A percentile compares a stretch with the other conserved stretches of the same genome.
These are phyloP conservation scores for Carnegiea gigantea DNA, from an alignment of 179 eudicot species.

Conservation along the genomic window DNA sequence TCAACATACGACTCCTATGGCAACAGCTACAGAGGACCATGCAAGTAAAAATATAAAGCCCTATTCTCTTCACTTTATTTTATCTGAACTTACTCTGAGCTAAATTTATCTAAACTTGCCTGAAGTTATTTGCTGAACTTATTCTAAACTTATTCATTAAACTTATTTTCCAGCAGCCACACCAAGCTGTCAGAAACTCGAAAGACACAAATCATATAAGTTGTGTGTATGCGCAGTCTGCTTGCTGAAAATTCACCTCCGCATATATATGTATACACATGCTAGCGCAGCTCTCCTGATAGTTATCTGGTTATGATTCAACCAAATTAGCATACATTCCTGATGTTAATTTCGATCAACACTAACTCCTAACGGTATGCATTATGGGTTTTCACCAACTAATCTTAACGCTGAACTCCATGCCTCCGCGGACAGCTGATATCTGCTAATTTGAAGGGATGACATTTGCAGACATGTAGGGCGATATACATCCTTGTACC, in stretches of 20 bases:
- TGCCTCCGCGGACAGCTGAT: neutral
- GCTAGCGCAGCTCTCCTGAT: neutral
- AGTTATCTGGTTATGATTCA: neutral
- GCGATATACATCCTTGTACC: slow-evolving; percentile 72
- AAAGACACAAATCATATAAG: neutral
- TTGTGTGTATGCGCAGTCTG: neutral
- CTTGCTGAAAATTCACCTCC: neutral
- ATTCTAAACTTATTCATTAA: too few relatives aligned
- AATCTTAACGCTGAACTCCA: neutral
- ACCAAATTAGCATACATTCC: neutral
- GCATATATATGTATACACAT: neutral
- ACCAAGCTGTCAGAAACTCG: neutral
- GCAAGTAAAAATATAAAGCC: too few relatives aligned
- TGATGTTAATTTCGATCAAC: neutral
- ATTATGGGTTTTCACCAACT: neutral
- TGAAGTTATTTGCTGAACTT: too few relatives aligned
- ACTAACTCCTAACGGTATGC: neutral
- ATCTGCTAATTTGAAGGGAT: slow-evolving; percentile 34
- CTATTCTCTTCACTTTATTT: too few relatives aligned
- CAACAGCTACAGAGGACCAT: too few relatives aligned
- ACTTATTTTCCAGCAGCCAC: neutral
- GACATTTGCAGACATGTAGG: slow-evolving; percentile 71
- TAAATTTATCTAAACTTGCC: too few relatives aligned
- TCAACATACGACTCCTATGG: too few relatives aligned
- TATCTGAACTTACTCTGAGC: too few relatives aligned